Base-by-base conservation (phyloP, 345 rosid genomes). In the Ailanthus altissimus region DNA sequence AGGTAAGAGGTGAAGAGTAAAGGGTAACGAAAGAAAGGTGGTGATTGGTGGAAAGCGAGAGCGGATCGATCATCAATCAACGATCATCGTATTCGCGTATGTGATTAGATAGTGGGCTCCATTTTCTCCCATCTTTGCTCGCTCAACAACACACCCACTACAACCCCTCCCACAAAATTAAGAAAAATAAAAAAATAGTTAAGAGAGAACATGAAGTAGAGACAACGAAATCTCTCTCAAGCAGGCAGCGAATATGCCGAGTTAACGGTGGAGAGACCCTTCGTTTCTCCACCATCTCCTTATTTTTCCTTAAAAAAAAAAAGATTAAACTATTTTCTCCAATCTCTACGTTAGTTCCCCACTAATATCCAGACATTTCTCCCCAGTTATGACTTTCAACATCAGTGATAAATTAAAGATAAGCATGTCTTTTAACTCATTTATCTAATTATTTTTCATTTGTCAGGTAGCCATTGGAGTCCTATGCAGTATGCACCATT, bases 221-320 rank as follows among this genome's bases (percentile, higher is more conserved):
- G 82, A 81, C 83, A 73, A 75, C 38, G 53, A 84, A 80, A 65
- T 79, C 81, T 49, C 58, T 61, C 63, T 67, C 75, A 10, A 53
- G 62, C 23, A 49, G 75, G 70, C 45, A 80, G 40, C 57, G 88
- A 85, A 88, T 83, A 86, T 88, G 86, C 92, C 86, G 43, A 45
- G 51, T 82, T 67, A 78, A 86, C 91, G 89, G 91, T 86, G 45
- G 77, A 83, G 80, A 80, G 25, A 66, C 78, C 3, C 81, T 25
- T 18, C 5, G 28, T 72, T 80, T 70, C 85, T 72, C 91, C 86
- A 77, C 83, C 86, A 71, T 74, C 78, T 76, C 12, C 57, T 76
- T 79, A 64, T 75, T 50, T 54, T 9, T 26, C 23, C 11, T 28
- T 58, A 49, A 5, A 47, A 45, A n/a, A 16, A 54, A 0, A 9